Evolutionary conservation across 805 yeast species (phyloP).

Genomic region (Isabelozyma gotoi): DNA sequence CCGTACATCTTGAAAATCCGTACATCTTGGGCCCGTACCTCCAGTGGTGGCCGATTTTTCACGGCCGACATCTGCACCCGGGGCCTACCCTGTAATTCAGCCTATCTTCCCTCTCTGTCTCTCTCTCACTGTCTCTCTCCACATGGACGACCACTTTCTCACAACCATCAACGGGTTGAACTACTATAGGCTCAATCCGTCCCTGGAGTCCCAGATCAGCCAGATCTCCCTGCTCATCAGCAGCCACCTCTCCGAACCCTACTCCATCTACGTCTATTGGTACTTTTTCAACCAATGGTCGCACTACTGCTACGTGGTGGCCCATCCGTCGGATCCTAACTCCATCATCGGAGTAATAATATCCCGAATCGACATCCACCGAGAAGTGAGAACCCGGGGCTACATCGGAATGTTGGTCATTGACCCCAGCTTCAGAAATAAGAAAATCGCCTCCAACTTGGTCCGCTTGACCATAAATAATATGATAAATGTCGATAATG

Average conservation of each 20-base stretch:
- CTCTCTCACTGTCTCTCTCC: not conserved
- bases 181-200: slow-evolving; percentile 22
- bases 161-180: slow-evolving; percentile 15
- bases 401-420: slow-evolving; percentile 97
- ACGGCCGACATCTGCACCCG: too few species aligned
- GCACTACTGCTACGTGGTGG: slow-evolving; percentile 68
- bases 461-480: slow-evolving; percentile 60
- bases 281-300: slow-evolving; percentile 93
- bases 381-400: slow-evolving; percentile 74
- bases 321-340: slow-evolving; percentile 25
- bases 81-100: too few species aligned
- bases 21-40: not conserved
- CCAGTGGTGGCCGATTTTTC: not conserved
- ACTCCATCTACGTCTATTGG: slow-evolving; percentile 88
- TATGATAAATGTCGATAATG: slow-evolving; percentile 59
- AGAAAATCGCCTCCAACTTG: slow-evolving; percentile 77
- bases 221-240: slow-evolving; percentile 60
- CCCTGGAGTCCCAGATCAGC: slow-evolving; percentile 41
- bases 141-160: not conserved
- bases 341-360: slow-evolving; percentile 79
- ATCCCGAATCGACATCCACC: slow-evolving; percentile 76
- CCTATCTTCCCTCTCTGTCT: not conserved
- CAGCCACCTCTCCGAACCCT: slow-evolving; percentile 85
- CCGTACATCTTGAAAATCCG: not conserved
- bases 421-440: slow-evolving; percentile 64